Evolutionary conservation across 108 stramenopile genomes (phyloP), one percentile per base, ranked within the genome.

Genomic region (Skeletonema tropicum): DNA sequence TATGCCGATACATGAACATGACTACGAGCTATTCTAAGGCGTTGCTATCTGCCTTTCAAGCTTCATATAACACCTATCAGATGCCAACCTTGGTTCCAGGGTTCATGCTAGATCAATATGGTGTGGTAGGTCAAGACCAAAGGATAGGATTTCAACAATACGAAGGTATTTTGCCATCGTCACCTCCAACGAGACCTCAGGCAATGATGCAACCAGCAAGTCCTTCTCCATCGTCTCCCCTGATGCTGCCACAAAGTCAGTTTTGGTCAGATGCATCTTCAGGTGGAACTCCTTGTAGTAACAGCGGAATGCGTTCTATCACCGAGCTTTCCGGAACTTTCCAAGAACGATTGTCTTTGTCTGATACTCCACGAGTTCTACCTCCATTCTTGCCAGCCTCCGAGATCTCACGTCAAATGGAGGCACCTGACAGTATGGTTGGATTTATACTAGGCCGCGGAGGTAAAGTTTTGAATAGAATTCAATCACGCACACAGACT

Each of bases 1-100:
- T 92, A 9, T 87, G 64, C 60, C 82, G 88, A 45, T 94, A 94
- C 66, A 57, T 85, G 9, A 94, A 94, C 76, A 89, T 90, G 85
- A 92, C 92, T 3, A 93, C 92, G 58, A 88, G 80, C 55, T 91
- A 93, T 71, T 83, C 92, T 21, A 77, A 88, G 29, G 68, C 64
- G 45, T 19, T 79, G 31, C 21, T 32, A 32, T 60, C 74, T 60
- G 38, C 64, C 39, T 31, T 57, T n/a, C 74, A 75, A 36, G 49
- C 12, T n/a, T 29, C 64, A 9, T 57, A 41, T 45, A 25, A 55
- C 52, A 55, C 52, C 26, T 60, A 7, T n/a, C 64, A 69, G 67
- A 72, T 26, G 15, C 46, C 5, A 38, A 60, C 19, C 45, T 39
- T 66, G 36, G 10, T 25, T 39, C 41, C 52, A 25, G 48, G 48